A percentile compares a stretch with the other conserved stretches of the same genome.
Evolutionary conservation across 148 eudicot genomes (phyloP).

Genomic region (Rhododendron kiyosumense): DNA sequence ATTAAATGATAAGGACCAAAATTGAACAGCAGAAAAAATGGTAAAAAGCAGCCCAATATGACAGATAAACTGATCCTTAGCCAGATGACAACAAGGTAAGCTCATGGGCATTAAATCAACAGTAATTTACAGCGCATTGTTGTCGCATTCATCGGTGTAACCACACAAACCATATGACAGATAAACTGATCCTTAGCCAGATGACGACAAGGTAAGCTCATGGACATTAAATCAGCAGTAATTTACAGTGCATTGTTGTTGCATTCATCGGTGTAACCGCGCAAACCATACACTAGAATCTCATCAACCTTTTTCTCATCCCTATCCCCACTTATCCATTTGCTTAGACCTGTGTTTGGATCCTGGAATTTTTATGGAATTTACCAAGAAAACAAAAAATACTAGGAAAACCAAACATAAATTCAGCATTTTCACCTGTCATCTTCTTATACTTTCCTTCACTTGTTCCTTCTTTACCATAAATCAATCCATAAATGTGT

Average conservation of each 20-base stretch:
- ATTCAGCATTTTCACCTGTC: neutral
- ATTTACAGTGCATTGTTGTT: neutral
- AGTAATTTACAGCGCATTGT: neutral
- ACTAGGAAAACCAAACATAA: neutral
- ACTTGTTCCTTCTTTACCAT: neutral
- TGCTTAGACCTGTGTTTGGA: neutral
- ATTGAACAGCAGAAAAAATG: neutral
- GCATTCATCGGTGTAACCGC: neutral
- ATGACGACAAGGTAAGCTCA: neutral
- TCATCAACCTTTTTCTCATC: conserved; percentile 1
- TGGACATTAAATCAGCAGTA: neutral
- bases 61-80: neutral
- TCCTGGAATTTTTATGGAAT: neutral
- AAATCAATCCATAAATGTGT: neutral
- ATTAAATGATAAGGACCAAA: neutral
- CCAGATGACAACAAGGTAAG: neutral
- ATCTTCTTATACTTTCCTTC: neutral
- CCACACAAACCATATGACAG: neutral
- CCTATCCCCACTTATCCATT: neutral
- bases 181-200: neutral
- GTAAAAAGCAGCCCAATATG: neutral
- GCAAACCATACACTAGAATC: neutral
- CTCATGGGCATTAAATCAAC: neutral
- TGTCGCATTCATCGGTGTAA: neutral
- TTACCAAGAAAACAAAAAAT: neutral